Evolutionary conservation across 352 stramenopile genomes (phyloP).

Genomic region (Globisporangium recalcitrans): DNA sequence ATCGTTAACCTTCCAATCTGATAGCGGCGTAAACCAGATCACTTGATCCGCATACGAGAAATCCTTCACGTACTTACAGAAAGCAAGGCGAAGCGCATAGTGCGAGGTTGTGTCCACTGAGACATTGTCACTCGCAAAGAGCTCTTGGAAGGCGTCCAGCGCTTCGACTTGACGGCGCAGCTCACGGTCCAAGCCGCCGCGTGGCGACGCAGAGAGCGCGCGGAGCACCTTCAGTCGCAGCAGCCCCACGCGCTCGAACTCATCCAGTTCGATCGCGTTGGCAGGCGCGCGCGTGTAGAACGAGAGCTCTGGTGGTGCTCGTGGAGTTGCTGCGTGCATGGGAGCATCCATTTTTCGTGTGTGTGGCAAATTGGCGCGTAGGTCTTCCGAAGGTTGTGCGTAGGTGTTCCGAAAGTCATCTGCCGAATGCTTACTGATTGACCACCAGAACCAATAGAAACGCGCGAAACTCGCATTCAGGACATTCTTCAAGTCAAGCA

Average conservation of each 20-base stretch:
- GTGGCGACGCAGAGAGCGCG: conserved; percentile 8
- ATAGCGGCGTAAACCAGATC: too few relatives aligned
- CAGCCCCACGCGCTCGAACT: conserved; percentile 89
- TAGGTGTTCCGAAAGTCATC: neutral
- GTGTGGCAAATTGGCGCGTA: too few relatives aligned
- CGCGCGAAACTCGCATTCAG: conserved; percentile 10
- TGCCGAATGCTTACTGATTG: conserved; percentile 2
- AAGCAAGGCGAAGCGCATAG: conserved; percentile 43
- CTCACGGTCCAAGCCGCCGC: neutral
- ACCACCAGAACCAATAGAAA: conserved; percentile 12
- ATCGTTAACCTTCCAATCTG: neutral
- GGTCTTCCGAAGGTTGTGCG: conserved; percentile 10
- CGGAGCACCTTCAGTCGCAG: conserved; percentile 57
- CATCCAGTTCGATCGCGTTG: conserved; percentile 89
- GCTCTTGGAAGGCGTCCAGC: conserved; percentile 18
- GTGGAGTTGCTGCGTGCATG: neutral
- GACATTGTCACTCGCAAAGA: conserved; percentile 6
- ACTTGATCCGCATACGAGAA: too few relatives aligned
- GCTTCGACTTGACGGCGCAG: conserved; percentile 6
- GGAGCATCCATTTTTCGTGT: too few relatives aligned
- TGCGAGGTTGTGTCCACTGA: conserved; percentile 35
- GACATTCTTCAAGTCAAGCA: conserved; percentile 7
- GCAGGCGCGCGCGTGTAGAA: conserved; percentile 87
- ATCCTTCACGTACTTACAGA: too few relatives aligned
- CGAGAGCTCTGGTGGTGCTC: conserved; percentile 8